Base-by-base conservation (phyloP, 2,329 filamentous ascomycete genomes). In the Pseudocercospora ulei region DNA sequence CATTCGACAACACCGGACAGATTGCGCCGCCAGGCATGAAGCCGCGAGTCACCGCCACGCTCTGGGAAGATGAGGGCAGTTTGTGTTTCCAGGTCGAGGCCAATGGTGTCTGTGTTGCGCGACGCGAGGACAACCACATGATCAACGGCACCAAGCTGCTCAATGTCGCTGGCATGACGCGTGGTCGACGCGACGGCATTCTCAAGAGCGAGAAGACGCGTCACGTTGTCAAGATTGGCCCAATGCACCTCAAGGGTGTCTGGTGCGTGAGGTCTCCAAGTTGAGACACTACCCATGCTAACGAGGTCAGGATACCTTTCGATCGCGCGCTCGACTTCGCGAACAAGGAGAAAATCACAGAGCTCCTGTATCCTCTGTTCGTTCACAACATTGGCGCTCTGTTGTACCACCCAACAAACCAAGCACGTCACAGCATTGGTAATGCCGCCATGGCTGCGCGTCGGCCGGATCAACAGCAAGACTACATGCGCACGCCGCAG, bases 291-390 rank as follows among this genome's bases (percentile, higher is more conserved):
- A 30, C 54, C 36, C 27, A 4, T 11, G 33, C 49, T 54, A 30
- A 55, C 36, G 33, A 16, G 16, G 26, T 31, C 53, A 95, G 87
- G 87, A 98, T 98, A 56, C 90, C 90, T 1, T 96, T 93, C 55
- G 90, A 96, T 54, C 80, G 90, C 50, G 90, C 90, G n/a, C 68
- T 98, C 38, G 90, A 96, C 56, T 96, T 98, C 60, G 90, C 90
- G 50, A 98, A 98, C 69, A 96, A 95, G 72, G 90, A 98, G 65
- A 96, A 96, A 67, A 98, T 96, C 49, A 96, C 90, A 0, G 88
- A 96, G 64, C 69, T 87, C 31, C 68, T 96, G 38, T 98, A 96
- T 62, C 90, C 90, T 36, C 70, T 98, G 33, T 98, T 98, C 61
- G 90, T 96, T 24, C 87, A 96, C 64, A 93, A 96, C 64, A 96